Base-by-base conservation (phyloP, 805 yeast genomes). In the Candida argentea region DNA sequence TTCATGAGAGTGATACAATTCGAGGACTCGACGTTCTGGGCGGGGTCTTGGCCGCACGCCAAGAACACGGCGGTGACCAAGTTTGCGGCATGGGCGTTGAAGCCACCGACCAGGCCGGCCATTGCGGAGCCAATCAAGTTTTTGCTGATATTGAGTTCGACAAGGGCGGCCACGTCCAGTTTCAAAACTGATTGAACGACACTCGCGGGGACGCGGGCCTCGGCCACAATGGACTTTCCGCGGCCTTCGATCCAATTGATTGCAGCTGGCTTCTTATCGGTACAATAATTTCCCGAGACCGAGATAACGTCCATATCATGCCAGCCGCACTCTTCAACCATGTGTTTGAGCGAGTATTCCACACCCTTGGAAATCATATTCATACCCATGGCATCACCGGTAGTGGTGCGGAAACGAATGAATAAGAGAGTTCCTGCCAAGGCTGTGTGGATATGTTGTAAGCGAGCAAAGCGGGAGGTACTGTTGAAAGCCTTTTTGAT, bases 361-460 rank as follows among this genome's bases (percentile, higher is more conserved):
- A 86, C 95, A 55, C 98, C 99, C 60, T 91, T 91, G 16, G 97
- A 89, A 36, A 91, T 91, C 99, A 91, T 91, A 55, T 91, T 91
- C 99, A 91, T 91, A 39, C 99, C 99, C 99, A 91, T 91, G 12
- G 99, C 99, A 64, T 91, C 99, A 56, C 99, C 99, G 12, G 99
- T 91, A 22, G 95, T 86, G n/a, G 99, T 93, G 52, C 87, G 76
- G 66, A 91, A 91, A 48, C 99, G 76, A 43, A 91, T 79, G 47
- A 73, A 91, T 44, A 91, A 65, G 42, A 81, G 65, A 27, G 80
- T 80, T 17, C 99, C 98, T 11, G 99, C 98, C 54, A 89, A 65
- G 3, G 97, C 94, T 11, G 96, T 85, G 55, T 85, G 82, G 39
- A 89, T 65, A 43, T 81, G 81, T 55, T 83, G 94, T 46, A 91